phyloP scores from a whole-genome alignment of 2,329 filamentous ascomycete genomes.

The Teratosphaeria zuluensis region DNA sequence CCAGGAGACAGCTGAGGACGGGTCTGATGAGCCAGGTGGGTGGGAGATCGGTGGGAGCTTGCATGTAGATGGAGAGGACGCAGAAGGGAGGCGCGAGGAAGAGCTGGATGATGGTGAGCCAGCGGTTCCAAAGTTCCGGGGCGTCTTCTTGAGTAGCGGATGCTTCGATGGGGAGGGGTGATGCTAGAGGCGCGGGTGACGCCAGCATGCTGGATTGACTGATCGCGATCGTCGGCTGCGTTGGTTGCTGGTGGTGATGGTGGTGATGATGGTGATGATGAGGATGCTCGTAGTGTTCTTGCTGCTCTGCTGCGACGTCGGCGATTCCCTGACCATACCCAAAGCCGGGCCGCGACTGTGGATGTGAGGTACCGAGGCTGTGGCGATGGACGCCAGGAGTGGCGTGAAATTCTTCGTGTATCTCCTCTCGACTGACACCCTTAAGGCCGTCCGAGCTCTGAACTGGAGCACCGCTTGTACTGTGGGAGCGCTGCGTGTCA shows the following conservation, averaged over 20 bases:
- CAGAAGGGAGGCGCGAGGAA: constrained; percentile 83
- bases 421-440: constrained; percentile 7
- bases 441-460: constrained; percentile 7
- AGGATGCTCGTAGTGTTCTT: constrained; percentile 16
- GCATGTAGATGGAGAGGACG: constrained; percentile 51
- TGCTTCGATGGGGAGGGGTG: constrained; percentile 1
- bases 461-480: constrained; percentile 6
- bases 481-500: constrained; percentile 5
- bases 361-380: constrained; percentile 6
- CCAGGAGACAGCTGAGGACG: constrained; percentile 32
- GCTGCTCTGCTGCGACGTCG: constrained; percentile 25
- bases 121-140: constrained; percentile 65
- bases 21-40: constrained; percentile 49
- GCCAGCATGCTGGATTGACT: neutral
- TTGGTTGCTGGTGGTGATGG: neutral
- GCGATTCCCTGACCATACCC: constrained; percentile 16
- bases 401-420: constrained; percentile 2
- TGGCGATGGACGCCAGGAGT: constrained; percentile 10
- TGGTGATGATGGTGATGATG: constrained; percentile 7
- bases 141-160: neutral
- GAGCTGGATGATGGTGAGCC: constrained; percentile 76
- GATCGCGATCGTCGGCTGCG: neutral
- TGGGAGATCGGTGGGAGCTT: constrained; percentile 34
- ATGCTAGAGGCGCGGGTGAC: neutral
- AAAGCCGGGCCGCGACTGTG: constrained; percentile 4